Evolutionary conservation across 495 filamentous ascomycete genomes (phyloP).

Genomic region (Aspergillus campestris): DNA sequence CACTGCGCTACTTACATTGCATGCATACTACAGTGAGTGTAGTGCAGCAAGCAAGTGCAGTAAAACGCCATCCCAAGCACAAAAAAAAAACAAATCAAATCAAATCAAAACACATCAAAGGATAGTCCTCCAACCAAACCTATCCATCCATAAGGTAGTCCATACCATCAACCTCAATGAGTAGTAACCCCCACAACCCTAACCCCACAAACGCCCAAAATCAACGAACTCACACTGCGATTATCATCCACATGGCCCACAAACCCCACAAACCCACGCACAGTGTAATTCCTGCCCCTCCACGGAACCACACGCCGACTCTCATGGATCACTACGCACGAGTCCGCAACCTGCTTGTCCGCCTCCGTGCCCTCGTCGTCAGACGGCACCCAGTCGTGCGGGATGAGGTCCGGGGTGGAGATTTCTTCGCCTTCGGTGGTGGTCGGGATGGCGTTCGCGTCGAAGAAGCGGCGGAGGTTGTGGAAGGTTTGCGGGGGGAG

Average conservation of each 20-base stretch:
- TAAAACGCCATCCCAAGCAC: no score
- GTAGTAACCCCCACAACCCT: neutral
- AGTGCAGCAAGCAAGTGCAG: no score
- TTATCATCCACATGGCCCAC: conserved; percentile 14
- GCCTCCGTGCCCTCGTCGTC: conserved; percentile 3
- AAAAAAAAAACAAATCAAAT: no score
- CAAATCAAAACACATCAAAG: no score
- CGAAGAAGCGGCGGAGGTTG: no score
- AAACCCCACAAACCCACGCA: conserved; percentile 7
- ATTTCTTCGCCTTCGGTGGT: neutral
- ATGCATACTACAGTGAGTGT: no score
- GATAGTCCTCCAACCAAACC: neutral
- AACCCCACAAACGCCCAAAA: conserved; percentile 9
- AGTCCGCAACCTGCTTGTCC: conserved; percentile 2
- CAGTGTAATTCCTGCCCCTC: neutral
- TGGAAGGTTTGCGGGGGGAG: no score
- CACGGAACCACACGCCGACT: neutral
- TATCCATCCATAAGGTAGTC: neutral
- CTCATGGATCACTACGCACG: conserved; percentile 8
- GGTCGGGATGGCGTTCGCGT: neutral
- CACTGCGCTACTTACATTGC: no score
- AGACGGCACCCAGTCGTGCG: conserved; percentile 3
- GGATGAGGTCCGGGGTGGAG: no score
- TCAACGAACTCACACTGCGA: conserved; percentile 9
- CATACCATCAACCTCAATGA: no score